Evolutionary conservation across 176 grass and related monocot species (phyloP), one percentile per base, ranked within the genome.

Genomic region (Rhynchospora pubera): DNA sequence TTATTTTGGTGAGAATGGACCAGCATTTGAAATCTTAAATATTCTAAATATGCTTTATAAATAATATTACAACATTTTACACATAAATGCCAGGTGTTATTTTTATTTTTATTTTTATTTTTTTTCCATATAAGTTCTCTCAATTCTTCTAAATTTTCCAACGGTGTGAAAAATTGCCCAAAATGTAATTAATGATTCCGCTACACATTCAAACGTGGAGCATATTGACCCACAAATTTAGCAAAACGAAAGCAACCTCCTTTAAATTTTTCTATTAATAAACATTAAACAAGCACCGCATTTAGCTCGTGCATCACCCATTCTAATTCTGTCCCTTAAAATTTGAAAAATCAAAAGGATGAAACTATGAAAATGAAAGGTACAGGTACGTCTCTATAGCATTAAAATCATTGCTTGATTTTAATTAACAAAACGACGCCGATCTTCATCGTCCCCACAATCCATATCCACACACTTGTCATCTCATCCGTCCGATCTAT

Each of bases 221-320:
- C n/a, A 26, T 45, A 26, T 50, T 6, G n/a, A 74, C 24, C 69
- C 69, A 74, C 69, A 74, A 50, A 51, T 6, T 26, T 74, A 6
- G 18, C 9, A 51, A 7, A 43, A 64, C 7, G 62, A 68, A 18
- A 19, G 32, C 67, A 39, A 39, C 34, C 4, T 39, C 34, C 34
- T 39, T 39, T 39, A 4, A 39, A 2, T 39, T 39, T 3, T 39
- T 39, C 4, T 39, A 4, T n/a, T n/a, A 39, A 39, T 39, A 39
- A 39, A 39, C 26, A 39, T 39, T 39, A 39, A 39, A 39, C 34
- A 3, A 39, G 3, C 18, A 32, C 47, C 22, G 50, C 74, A 39
- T 78, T 78, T 78, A 9, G 11, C 50, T 58, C 74, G 74, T 78
- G 74, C 50, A 78, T 78, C 19, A 52, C 28, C 9, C 45, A 13